Evolutionary conservation across 2,329 filamentous ascomycete genomes (phyloP).

Genomic region (Colletotrichum phormii): DNA sequence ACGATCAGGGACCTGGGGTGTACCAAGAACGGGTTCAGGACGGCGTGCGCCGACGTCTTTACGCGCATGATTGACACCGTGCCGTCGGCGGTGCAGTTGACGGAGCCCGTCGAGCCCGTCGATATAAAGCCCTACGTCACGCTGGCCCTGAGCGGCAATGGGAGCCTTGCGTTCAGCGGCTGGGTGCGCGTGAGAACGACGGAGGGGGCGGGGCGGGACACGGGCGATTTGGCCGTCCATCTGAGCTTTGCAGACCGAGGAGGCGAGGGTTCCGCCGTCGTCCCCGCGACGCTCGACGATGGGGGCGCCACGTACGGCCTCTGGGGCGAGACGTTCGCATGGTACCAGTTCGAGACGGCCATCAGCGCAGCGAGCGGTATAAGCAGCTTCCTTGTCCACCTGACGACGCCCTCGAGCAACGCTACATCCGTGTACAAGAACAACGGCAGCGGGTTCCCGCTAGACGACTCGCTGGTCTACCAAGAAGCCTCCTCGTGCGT

Average conservation of each 20-base stretch:
- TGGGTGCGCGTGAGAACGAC: constrained; percentile 42
- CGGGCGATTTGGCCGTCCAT: constrained; percentile 35
- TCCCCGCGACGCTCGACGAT: constrained; percentile 20
- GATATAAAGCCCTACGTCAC: constrained; percentile 46
- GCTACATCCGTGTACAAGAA: constrained; percentile 41
- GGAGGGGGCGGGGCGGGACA: constrained; percentile 30
- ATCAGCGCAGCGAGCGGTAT: constrained; percentile 43
- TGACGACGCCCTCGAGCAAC: constrained; percentile 41
- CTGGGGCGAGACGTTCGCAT: constrained; percentile 43
- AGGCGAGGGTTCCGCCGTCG: constrained; percentile 22
- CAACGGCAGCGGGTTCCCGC: constrained; percentile 43
- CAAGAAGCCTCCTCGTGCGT: constrained; percentile 43
- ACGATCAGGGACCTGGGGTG: constrained; percentile 54
- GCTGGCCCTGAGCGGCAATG: constrained; percentile 42
- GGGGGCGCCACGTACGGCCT: constrained; percentile 42
- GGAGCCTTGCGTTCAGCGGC: constrained; percentile 42
- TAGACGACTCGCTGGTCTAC: constrained; percentile 44
- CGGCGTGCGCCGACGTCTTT: constrained; percentile 45
- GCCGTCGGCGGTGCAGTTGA: constrained; percentile 43
- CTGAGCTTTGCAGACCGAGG: constrained; percentile 33
- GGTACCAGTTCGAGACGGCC: constrained; percentile 44
- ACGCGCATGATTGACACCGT: constrained; percentile 51
- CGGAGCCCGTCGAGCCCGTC: constrained; percentile 43
- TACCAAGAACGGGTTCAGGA: constrained; percentile 50
- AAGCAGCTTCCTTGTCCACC: constrained; percentile 46